Percentiles rank a stretch among this genome's conserved stretches.
Conservation (phyloP, 2,329 filamentous ascomycete species). For the Beauveria pseudobassiana region DNA sequence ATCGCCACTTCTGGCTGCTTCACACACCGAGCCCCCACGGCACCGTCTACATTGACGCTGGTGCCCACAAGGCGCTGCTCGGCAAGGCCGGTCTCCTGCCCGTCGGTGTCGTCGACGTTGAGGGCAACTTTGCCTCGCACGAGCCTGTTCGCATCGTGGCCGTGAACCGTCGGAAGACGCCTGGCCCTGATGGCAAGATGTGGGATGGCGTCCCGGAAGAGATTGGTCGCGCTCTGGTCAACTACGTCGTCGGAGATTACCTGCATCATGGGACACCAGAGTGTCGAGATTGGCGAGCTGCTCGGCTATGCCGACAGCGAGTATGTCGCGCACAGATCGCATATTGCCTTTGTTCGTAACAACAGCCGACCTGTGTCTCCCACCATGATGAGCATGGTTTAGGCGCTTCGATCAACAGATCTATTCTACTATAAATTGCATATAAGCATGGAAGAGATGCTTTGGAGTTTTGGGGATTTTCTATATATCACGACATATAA, state of each 20-base stretch:
- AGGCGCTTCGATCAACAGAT: not conserved
- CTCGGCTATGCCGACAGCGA: slow-evolving; percentile 92
- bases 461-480: slow-evolving; percentile 6
- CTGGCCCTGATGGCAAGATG: slow-evolving; percentile 35
- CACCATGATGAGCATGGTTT: slow-evolving; percentile 18
- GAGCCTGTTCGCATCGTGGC: slow-evolving; percentile 85
- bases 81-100: slow-evolving; percentile 84
- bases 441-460: slow-evolving; percentile 4
- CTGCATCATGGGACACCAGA: slow-evolving; percentile 77
- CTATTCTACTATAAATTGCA: slow-evolving; percentile 2
- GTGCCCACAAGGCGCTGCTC: slow-evolving; percentile 71
- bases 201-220: slow-evolving; percentile 53
- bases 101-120: slow-evolving; percentile 83
- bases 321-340: slow-evolving; percentile 83
- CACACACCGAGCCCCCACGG: slow-evolving; percentile 88
- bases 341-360: slow-evolving; percentile 65
- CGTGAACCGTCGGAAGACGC: slow-evolving; percentile 50
- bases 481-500: not conserved
- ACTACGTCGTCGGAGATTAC: slow-evolving; percentile 81
- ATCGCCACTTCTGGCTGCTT: slow-evolving; percentile 94
- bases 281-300: slow-evolving; percentile 68
- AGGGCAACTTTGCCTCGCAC: slow-evolving; percentile 82
- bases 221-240: slow-evolving; percentile 82
- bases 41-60: slow-evolving; percentile 86
- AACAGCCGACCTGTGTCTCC: slow-evolving; percentile 49